Conservation (phyloP, 306 rosid genomes). For the Cucurbita ficifolia region DNA sequence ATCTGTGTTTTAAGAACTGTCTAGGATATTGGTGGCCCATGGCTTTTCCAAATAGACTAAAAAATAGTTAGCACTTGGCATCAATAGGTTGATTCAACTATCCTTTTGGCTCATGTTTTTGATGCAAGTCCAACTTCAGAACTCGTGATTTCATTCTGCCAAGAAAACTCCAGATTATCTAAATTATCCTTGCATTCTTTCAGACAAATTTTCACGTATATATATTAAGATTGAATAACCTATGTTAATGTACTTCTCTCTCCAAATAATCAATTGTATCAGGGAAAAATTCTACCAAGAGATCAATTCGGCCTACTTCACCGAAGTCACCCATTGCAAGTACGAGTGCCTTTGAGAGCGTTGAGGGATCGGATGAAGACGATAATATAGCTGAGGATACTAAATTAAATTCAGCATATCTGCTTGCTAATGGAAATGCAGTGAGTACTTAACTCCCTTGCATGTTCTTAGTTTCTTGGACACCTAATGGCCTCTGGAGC, state of each 20-base stretch:
- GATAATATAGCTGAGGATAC: conserved; percentile 24
- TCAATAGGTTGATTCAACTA: neutral
- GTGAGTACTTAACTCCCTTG: conserved; percentile 35
- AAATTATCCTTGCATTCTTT: neutral
- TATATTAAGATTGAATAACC: neutral
- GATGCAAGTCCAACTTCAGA: neutral
- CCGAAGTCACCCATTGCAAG: conserved; percentile 96
- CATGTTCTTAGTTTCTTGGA: neutral
- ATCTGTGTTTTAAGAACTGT: neutral
- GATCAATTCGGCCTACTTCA: conserved; percentile 45
- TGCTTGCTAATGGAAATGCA: conserved; percentile 53
- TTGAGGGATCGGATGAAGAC: conserved; percentile 85
- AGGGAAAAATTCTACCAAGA: conserved; percentile 61
- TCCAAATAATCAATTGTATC: conserved; percentile 13
- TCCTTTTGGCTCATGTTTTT: neutral
- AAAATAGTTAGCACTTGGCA: neutral
- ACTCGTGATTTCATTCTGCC: neutral
- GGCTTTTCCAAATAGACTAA: neutral
- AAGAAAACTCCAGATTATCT: neutral
- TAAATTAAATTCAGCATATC: conserved; percentile 34
- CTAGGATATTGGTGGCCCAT: neutral
- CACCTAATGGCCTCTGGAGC: neutral
- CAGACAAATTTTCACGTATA: neutral
- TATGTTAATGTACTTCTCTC: neutral
- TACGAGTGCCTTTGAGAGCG: conserved; percentile 80